Conservation (phyloP, 768 basidiomycete species). For the Calocera cornea region DNA sequence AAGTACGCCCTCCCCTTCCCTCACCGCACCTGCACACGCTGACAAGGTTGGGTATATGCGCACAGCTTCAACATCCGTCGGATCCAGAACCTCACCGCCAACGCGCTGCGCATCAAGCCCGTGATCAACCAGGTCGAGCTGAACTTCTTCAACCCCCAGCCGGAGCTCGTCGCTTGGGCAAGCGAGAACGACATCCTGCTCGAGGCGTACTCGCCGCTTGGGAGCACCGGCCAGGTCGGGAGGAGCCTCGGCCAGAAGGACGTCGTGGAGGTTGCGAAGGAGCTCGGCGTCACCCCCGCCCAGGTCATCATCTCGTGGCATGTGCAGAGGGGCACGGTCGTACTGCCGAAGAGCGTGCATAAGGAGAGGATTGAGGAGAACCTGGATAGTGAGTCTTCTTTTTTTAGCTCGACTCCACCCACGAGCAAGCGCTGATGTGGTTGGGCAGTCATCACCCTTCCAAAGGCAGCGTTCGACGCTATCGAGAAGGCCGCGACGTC, state of each 20-base stretch:
- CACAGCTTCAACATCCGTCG: constrained; percentile 48
- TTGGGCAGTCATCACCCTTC: constrained; percentile 24
- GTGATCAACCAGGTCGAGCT: constrained; percentile 70
- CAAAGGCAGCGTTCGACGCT: constrained; percentile 30
- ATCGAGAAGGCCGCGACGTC: constrained; percentile 40
- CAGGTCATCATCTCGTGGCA: constrained; percentile 66
- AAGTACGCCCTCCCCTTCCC: constrained; percentile 38
- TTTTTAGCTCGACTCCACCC: neutral
- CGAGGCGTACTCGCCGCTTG: constrained; percentile 66
- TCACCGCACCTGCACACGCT: neutral
- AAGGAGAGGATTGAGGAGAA: constrained; percentile 57
- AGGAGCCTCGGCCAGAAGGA: constrained; percentile 49
- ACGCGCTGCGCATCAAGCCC: constrained; percentile 43
- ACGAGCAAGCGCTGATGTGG: neutral
- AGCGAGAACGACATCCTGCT: constrained; percentile 50
- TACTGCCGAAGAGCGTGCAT: constrained; percentile 66
- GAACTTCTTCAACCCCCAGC: constrained; percentile 64
- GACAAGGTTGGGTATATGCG: neutral
- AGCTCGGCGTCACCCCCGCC: constrained; percentile 58
- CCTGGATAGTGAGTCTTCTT: constrained; percentile 35
- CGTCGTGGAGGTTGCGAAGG: constrained; percentile 45
- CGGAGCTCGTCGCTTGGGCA: constrained; percentile 56
- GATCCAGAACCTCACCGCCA: constrained; percentile 50
- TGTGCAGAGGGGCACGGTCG: constrained; percentile 57
- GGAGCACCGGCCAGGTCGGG: constrained; percentile 45